These are phyloP conservation scores for Hawksworthiomyces lignivorus DNA, from an alignment of 2,329 filamentous ascomycete species.

Conservation along the genomic window DNA sequence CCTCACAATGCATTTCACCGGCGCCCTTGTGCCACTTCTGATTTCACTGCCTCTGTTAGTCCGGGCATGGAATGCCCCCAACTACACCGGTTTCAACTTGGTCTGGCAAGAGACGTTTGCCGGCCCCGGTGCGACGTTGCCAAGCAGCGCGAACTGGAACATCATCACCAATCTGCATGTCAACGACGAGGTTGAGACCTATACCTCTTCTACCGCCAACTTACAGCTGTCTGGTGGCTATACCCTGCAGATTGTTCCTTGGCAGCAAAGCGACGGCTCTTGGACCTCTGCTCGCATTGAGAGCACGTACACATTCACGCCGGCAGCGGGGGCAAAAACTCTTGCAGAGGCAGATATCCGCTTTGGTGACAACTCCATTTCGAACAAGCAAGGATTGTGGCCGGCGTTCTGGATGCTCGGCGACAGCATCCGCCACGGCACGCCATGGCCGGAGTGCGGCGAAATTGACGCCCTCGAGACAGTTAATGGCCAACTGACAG, in stretches of 20 bases:
- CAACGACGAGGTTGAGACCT: constrained; percentile 43
- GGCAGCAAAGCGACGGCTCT: constrained; percentile 19
- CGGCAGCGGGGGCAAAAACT: constrained; percentile 33
- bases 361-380: constrained; percentile 30
- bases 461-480: constrained; percentile 49
- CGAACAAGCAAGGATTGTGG: constrained; percentile 44
- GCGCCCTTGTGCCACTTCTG: constrained; percentile 12
- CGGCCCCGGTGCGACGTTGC: constrained; percentile 29
- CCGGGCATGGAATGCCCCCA: constrained; percentile 30
- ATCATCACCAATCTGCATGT: constrained; percentile 36
- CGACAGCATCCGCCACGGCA: constrained; percentile 34
- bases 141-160: constrained; percentile 36
- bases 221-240: constrained; percentile 42
- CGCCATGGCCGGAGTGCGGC: constrained; percentile 39
- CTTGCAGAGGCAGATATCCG: constrained; percentile 35
- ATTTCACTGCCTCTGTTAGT: constrained; percentile 20
- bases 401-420: constrained; percentile 49
- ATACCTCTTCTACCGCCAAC: constrained; percentile 36
- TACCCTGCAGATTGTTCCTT: constrained; percentile 44
- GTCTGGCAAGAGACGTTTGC: constrained; percentile 40
- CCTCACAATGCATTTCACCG: constrained; percentile 5
- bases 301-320: constrained; percentile 36
- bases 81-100: constrained; percentile 31
- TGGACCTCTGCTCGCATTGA: constrained; percentile 49
- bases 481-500: constrained; percentile 36